Percentiles rank a stretch among this genome's conserved stretches.
Conservation (phyloP, 306 rosid genomes). For the Prunus kanzakura region DNA sequence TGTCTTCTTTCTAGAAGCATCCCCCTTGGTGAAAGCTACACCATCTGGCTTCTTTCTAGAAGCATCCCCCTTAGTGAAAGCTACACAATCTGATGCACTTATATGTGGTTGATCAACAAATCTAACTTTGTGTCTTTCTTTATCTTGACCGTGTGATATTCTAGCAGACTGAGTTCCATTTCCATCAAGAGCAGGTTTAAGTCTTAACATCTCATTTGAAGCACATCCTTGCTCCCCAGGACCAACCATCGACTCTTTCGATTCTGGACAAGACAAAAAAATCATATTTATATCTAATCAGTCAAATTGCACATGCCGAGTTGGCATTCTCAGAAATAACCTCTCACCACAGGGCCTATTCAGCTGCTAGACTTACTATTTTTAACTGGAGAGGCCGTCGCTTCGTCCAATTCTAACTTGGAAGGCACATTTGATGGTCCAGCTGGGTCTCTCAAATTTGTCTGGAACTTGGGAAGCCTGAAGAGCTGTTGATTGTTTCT, state of each 20-base stretch:
- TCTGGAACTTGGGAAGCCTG: slow-evolving; percentile 7
- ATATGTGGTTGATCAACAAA: neutral
- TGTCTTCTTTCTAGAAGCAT: neutral
- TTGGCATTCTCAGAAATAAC: slow-evolving; percentile 6
- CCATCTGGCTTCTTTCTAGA: no score
- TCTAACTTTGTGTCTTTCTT: neutral
- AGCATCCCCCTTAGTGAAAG: no score
- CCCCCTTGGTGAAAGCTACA: no score
- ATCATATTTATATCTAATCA: neutral
- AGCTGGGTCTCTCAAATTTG: neutral
- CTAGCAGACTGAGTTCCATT: neutral
- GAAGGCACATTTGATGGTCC: neutral
- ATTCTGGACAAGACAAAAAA: neutral
- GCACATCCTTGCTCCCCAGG: neutral
- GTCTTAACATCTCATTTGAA: neutral
- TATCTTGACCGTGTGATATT: neutral
- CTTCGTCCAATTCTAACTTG: slow-evolving; percentile 4
- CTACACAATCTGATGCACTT: neutral
- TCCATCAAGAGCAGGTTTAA: neutral
- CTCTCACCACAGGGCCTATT: slow-evolving; percentile 1
- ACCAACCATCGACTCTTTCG: neutral
- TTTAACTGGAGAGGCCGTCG: neutral
- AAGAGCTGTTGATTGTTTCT: slow-evolving; percentile 13
- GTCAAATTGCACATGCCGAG: neutral
- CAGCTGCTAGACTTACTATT: slow-evolving; percentile 1